phyloP scores from a whole-genome alignment of 192 early-diverging fungal species.

The Phycomyces blakesleeanus region DNA sequence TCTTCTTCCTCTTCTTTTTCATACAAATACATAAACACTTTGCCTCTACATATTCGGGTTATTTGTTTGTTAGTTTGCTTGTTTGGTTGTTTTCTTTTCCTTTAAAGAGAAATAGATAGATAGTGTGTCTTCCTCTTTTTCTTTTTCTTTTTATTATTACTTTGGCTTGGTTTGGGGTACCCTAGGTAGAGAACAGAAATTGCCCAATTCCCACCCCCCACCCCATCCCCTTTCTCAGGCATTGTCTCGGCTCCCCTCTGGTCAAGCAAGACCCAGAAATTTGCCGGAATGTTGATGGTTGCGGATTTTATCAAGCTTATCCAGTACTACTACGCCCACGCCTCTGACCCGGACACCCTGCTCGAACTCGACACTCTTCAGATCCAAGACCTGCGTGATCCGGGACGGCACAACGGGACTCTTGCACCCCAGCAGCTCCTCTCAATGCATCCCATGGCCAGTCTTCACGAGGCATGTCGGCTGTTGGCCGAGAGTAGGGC shows the following conservation, averaged over 20 bases:
- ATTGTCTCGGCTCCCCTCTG: constrained; percentile 92
- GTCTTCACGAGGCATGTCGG: constrained; percentile 78
- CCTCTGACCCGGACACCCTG: constrained; percentile 58
- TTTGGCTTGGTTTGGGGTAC: too few species aligned
- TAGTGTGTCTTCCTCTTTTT: too few species aligned
- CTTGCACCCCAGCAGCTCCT: constrained; percentile 54
- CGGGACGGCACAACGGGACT: constrained; percentile 48
- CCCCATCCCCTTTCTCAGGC: constrained; percentile 41
- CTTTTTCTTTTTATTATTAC: too few species aligned
- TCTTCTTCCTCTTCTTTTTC: too few species aligned
- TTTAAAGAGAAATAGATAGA: too few species aligned
- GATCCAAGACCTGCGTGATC: constrained; percentile 59
- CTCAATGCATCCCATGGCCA: constrained; percentile 82
- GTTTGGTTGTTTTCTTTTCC: too few species aligned
- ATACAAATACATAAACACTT: too few species aligned
- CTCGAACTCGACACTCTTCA: constrained; percentile 75
- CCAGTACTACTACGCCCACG: constrained; percentile 80
- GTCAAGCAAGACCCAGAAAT: constrained; percentile 72
- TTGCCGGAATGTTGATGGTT: constrained; percentile 92
- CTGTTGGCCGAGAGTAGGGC: constrained; percentile 76
- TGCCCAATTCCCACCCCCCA: too few species aligned
- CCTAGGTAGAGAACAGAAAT: too few species aligned
- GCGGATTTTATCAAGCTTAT: constrained; percentile 93
- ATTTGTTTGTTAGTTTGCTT: too few species aligned
- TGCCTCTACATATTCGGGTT: too few species aligned